A percentile compares a stretch with the other conserved stretches of the same genome.
phyloP scores from a whole-genome alignment of 2,329 filamentous ascomycete species.

The Trichoderma sp. region DNA sequence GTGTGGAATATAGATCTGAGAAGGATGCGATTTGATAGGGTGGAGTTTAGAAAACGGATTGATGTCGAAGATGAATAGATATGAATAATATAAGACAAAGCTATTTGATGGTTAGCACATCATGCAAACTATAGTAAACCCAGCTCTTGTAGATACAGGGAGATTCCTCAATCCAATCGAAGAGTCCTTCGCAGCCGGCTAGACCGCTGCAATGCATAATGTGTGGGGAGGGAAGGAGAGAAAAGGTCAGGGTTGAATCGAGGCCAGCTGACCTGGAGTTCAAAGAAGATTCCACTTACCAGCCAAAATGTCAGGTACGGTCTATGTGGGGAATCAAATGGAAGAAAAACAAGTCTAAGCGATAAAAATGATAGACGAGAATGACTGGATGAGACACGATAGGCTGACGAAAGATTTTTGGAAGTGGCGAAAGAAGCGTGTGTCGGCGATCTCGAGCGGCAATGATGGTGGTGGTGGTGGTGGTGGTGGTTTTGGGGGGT shows the following conservation, averaged over 20 bases:
- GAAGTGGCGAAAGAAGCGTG: slow-evolving; percentile 25
- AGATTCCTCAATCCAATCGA: slow-evolving; percentile 7
- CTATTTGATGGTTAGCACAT: slow-evolving; percentile 14
- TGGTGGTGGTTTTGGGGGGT: slow-evolving; percentile 13
- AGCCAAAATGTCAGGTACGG: slow-evolving; percentile 27
- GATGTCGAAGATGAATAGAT: slow-evolving; percentile 6
- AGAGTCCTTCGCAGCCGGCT: neutral
- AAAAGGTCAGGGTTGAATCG: neutral
- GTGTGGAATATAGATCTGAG: neutral
- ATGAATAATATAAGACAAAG: slow-evolving; percentile 2
- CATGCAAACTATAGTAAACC: neutral
- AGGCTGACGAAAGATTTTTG: slow-evolving; percentile 21
- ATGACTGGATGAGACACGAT: slow-evolving; percentile 26
- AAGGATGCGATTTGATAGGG: neutral
- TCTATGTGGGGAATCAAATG: slow-evolving; percentile 29
- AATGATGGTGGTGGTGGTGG: neutral
- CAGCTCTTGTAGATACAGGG: neutral
- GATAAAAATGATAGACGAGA: slow-evolving; percentile 13
- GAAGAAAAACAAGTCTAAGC: slow-evolving; percentile 24
- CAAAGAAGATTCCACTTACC: slow-evolving; percentile 26
- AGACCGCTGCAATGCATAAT: neutral
- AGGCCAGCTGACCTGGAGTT: slow-evolving; percentile 7
- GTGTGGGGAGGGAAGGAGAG: neutral
- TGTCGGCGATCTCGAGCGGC: slow-evolving; percentile 24
- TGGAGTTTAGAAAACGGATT: neutral